Evolutionary conservation across 441 rosid species (phyloP).

Genomic region (Pelargonium fulgidum): DNA sequence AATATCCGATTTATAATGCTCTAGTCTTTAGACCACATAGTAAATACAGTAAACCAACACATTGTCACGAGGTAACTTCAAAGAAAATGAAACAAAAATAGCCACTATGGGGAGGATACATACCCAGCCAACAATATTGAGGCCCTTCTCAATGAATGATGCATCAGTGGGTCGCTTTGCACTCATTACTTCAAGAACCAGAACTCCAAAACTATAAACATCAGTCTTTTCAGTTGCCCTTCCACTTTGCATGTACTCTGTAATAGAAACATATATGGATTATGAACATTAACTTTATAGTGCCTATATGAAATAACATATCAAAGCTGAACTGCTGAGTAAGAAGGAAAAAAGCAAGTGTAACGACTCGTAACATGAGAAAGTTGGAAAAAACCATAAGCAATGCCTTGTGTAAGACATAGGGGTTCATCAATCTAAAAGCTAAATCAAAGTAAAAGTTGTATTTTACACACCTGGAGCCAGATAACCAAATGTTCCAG

Average conservation of each 20-base stretch:
- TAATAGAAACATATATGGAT: constrained; percentile 15
- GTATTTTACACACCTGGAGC: constrained; percentile 63
- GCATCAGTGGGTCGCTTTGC: constrained; percentile 98
- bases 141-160: constrained; percentile 89
- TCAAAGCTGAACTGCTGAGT: too few relatives aligned
- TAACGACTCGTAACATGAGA: background rate
- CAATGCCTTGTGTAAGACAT: background rate
- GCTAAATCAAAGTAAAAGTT: constrained; percentile 15
- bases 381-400: background rate
- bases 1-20: too few relatives aligned
- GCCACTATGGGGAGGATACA: constrained; percentile 11
- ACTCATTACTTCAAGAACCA: constrained; percentile 89
- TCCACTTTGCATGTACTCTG: constrained; percentile 98
- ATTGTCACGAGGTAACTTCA: too few relatives aligned
- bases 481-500: constrained; percentile 95
- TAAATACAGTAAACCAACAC: too few relatives aligned
- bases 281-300: constrained; percentile 14
- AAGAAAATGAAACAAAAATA: constrained; percentile 9
- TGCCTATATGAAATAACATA: background rate
- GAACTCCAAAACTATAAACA: constrained; percentile 92
- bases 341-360: background rate
- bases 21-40: too few relatives aligned
- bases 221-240: constrained; percentile 98
- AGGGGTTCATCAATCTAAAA: background rate
- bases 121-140: constrained; percentile 98